Evolutionary conservation across 441 rosid species (phyloP).

Genomic region (Theobroma grandiflorum): DNA sequence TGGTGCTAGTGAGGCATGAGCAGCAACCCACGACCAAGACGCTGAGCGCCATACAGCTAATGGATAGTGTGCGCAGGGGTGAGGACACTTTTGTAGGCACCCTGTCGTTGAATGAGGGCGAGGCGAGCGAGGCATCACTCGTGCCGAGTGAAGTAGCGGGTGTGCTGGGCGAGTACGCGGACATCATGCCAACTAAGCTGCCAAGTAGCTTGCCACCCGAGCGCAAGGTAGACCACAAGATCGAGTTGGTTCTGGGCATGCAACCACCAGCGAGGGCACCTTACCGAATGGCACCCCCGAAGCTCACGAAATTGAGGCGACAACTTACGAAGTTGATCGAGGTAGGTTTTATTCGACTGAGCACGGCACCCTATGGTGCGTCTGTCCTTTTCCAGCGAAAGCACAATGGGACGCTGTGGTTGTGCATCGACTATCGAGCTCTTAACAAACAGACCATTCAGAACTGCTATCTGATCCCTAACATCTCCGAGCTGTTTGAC

Average conservation of each 20-base stretch:
- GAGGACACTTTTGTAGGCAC: too few relatives aligned
- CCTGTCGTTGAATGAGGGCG: too few relatives aligned
- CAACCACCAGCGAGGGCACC: fast-evolving
- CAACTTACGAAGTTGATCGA: neutral
- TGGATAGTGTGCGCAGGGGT: too few relatives aligned
- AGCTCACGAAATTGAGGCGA: neutral
- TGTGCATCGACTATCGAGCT: constrained; percentile 16
- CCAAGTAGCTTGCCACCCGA: constrained; percentile 6
- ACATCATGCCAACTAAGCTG: constrained; percentile 18
- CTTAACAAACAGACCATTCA: constrained; percentile 14
- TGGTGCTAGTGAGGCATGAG: too few relatives aligned
- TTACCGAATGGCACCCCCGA: fast-evolving
- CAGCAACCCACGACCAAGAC: too few relatives aligned
- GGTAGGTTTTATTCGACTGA: neutral
- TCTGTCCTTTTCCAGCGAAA: neutral
- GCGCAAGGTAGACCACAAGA: too few relatives aligned
- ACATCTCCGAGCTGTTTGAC: constrained; percentile 13
- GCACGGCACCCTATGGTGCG: too few relatives aligned
- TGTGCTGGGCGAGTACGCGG: neutral
- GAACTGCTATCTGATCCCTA: constrained; percentile 18
- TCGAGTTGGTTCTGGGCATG: neutral
- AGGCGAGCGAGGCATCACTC: too few relatives aligned
- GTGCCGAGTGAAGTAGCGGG: too few relatives aligned
- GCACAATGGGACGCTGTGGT: neutral
- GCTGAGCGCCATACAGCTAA: too few relatives aligned